Conservation (phyloP, 2,329 filamentous ascomycete species). For the Westerdykella ornata region DNA sequence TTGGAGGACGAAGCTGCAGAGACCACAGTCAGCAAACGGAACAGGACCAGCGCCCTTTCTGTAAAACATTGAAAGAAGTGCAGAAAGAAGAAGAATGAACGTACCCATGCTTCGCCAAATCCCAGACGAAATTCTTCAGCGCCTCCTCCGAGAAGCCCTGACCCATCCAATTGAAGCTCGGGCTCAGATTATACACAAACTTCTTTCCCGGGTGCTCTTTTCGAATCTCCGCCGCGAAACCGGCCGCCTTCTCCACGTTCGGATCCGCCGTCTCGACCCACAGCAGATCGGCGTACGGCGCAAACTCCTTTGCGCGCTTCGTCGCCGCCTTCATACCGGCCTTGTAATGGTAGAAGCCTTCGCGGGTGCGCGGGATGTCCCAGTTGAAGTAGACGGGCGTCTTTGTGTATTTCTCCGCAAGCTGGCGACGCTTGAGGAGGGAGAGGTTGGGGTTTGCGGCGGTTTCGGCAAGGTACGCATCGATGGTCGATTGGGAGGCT, state of each 20-base stretch:
- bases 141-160: conserved; percentile 82
- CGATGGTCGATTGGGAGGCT: conserved; percentile 56
- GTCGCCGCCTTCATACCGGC: conserved; percentile 80
- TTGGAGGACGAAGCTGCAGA: conserved; percentile 53
- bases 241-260: conserved; percentile 66
- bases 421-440: conserved; percentile 65
- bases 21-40: conserved; percentile 9
- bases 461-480: conserved; percentile 60
- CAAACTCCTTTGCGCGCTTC: conserved; percentile 87
- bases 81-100: conserved; percentile 45
- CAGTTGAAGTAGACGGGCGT: conserved; percentile 75
- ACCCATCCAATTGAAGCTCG: conserved; percentile 97
- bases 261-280: conserved; percentile 97
- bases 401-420: conserved; percentile 62
- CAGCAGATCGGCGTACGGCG: conserved; percentile 84
- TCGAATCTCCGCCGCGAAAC: conserved; percentile 72
- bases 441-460: conserved; percentile 64
- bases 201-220: conserved; percentile 67
- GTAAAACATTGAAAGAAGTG: background rate
- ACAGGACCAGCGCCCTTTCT: no score
- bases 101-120: conserved; percentile 79
- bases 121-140: conserved; percentile 91
- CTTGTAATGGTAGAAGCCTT: conserved; percentile 88
- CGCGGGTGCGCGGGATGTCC: conserved; percentile 85
- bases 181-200: conserved; percentile 91